Percentiles rank a stretch among this genome's conserved stretches.
Conservation (phyloP, 495 filamentous ascomycete genomes). For the Neurospora sp. region DNA sequence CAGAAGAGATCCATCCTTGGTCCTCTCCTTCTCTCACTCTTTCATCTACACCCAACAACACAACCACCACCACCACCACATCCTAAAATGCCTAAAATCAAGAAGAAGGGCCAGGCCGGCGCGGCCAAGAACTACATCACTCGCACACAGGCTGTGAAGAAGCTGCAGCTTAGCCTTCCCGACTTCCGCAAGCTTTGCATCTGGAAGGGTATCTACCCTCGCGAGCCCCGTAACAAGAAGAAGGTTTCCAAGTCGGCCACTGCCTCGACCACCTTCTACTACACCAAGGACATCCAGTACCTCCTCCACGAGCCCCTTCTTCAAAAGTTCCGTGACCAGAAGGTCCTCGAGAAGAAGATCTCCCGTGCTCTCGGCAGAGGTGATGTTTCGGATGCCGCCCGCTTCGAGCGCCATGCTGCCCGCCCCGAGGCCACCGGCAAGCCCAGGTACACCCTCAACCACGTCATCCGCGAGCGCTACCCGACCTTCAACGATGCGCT, state of each 20-base stretch:
- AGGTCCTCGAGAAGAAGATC: slow-evolving; percentile 93
- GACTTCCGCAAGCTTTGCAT: slow-evolving; percentile 98
- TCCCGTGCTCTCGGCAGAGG: slow-evolving; percentile 79
- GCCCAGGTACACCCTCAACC: slow-evolving; percentile 80
- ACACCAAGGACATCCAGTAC: slow-evolving; percentile 97
- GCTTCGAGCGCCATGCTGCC: slow-evolving; percentile 49
- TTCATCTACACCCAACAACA: background rate
- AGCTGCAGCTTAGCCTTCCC: slow-evolving; percentile 91
- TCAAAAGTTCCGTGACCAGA: slow-evolving; percentile 92
- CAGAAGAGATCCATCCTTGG: background rate
- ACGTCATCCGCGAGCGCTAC: slow-evolving; percentile 96
- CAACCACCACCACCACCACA: background rate
- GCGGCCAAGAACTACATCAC: slow-evolving; percentile 98
- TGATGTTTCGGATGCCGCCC: slow-evolving; percentile 73
- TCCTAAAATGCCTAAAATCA: slow-evolving; percentile 68
- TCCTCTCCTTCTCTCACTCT: slow-evolving; percentile 9
- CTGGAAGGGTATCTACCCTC: slow-evolving; percentile 97
- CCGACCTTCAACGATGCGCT: slow-evolving; percentile 93
- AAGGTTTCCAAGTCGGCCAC: slow-evolving; percentile 89
- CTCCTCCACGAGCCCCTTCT: slow-evolving; percentile 95
- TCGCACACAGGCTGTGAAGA: slow-evolving; percentile 88
- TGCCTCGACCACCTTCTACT: slow-evolving; percentile 92
- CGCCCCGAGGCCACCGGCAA: slow-evolving; percentile 76
- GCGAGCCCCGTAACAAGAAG: slow-evolving; percentile 92
- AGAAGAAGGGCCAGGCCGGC: slow-evolving; percentile 92